Evolutionary conservation across 225 moss, liverwort and hornwort species (phyloP).

Genomic region (Lunularia cruciata): DNA sequence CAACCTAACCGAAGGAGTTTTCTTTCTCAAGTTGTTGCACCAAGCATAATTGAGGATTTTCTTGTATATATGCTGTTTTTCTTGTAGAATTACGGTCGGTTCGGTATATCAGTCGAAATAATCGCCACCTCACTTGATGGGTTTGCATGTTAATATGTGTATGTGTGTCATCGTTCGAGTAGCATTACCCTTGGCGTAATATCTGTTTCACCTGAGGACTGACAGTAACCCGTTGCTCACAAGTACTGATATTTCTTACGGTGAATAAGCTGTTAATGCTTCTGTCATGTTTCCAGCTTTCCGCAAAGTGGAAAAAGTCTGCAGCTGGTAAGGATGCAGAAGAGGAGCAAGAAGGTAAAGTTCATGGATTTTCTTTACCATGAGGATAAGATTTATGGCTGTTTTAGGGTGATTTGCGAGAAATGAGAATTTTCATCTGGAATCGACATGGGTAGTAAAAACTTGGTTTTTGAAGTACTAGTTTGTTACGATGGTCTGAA

Average conservation of each 20-base stretch:
- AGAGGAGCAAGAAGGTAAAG: constrained; percentile 84
- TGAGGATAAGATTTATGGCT: too few relatives aligned
- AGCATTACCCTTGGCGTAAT: too few relatives aligned
- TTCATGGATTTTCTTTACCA: background rate
- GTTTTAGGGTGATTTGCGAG: background rate
- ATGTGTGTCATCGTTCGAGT: too few relatives aligned
- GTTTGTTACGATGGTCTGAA: too few relatives aligned
- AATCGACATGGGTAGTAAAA: background rate
- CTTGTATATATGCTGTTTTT: too few relatives aligned
- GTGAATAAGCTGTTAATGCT: background rate
- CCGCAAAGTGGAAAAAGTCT: constrained; percentile 64
- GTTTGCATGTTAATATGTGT: too few relatives aligned
- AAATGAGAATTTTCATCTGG: background rate
- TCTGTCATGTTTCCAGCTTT: constrained; percentile 53
- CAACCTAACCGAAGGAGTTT: background rate
- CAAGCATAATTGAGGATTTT: background rate
- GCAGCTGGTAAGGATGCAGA: constrained; percentile 35
- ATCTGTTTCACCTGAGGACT: too few relatives aligned
- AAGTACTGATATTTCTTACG: too few relatives aligned
- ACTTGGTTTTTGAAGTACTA: background rate
- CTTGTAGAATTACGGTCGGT: too few relatives aligned
- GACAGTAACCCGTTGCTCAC: too few relatives aligned
- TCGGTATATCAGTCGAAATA: too few relatives aligned
- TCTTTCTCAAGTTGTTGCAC: background rate
- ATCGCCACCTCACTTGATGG: too few relatives aligned